phyloP scores from a whole-genome alignment of 768 basidiomycete genomes.

The Amanita phalloides region DNA sequence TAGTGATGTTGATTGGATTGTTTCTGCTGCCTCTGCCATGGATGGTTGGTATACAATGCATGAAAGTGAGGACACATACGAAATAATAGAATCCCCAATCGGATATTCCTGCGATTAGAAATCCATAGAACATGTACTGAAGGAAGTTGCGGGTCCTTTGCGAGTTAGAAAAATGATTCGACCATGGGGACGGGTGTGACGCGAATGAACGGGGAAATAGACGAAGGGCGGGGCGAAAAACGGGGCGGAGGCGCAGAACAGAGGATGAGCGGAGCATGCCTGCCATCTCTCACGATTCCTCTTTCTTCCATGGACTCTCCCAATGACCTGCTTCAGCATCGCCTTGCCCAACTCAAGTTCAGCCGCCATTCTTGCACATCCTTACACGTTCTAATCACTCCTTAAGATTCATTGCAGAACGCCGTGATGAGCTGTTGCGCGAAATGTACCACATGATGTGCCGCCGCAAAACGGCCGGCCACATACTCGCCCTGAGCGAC shows the following conservation, averaged over 20 bases:
- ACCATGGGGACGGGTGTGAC: conserved; percentile 25
- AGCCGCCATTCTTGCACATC: conserved; percentile 6
- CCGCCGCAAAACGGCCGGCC: conserved; percentile 34
- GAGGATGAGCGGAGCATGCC: neutral
- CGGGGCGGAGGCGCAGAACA: neutral
- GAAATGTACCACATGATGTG: conserved; percentile 63
- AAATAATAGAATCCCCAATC: conserved; percentile 18
- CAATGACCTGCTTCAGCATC: conserved; percentile 26
- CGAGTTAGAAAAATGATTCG: conserved; percentile 24
- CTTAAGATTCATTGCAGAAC: conserved; percentile 46
- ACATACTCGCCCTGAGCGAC: conserved; percentile 25
- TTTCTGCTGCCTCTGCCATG: conserved; percentile 3
- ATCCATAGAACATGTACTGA: conserved; percentile 26
- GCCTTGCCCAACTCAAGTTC: conserved; percentile 33
- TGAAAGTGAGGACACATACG: conserved; percentile 9
- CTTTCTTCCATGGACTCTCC: neutral
- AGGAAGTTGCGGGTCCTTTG: conserved; percentile 19
- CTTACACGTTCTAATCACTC: conserved; percentile 6
- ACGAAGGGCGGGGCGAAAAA: neutral
- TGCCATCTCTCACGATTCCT: neutral
- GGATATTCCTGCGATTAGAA: conserved; percentile 20
- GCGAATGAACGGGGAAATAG: conserved; percentile 2
- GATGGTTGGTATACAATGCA: conserved; percentile 1
- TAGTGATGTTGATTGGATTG: conserved; percentile 18
- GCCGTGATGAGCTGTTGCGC: conserved; percentile 59